These are phyloP conservation scores for Exophiala alcalophila DNA, from an alignment of 2,329 filamentous ascomycete genomes.

Conservation along the genomic window DNA sequence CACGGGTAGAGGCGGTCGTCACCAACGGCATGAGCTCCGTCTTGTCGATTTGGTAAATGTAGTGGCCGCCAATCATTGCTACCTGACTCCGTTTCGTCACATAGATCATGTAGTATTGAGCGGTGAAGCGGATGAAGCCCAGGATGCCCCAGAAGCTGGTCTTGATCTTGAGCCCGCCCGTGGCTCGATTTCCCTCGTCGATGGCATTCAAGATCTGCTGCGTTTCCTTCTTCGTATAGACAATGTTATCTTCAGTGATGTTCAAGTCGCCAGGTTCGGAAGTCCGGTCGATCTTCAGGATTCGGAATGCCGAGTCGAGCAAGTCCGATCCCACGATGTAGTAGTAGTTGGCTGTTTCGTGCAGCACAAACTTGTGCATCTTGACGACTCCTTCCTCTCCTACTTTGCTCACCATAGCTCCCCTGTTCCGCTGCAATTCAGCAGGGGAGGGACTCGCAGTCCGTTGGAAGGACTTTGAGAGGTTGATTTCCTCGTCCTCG, in stretches of 20 bases:
- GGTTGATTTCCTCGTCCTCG: constrained; percentile 45
- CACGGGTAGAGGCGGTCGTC: constrained; percentile 62
- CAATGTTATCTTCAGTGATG: constrained; percentile 89
- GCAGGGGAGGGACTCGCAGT: constrained; percentile 38
- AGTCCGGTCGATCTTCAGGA: constrained; percentile 92
- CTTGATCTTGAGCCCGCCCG: constrained; percentile 83
- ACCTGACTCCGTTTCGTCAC: constrained; percentile 96
- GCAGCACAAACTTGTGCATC: constrained; percentile 97
- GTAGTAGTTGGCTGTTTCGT: constrained; percentile 89
- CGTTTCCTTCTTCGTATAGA: constrained; percentile 91
- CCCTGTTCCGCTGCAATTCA: constrained; percentile 39
- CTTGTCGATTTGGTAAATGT: constrained; percentile 90
- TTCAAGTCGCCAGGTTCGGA: constrained; percentile 73
- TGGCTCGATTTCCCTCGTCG: constrained; percentile 87
- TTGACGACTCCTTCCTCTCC: constrained; percentile 48
- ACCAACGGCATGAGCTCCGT: constrained; percentile 89
- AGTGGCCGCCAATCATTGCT: constrained; percentile 93
- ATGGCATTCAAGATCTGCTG: constrained; percentile 89
- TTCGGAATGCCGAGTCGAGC: constrained; percentile 80
- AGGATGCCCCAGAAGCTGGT: constrained; percentile 85
- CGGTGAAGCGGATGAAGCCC: constrained; percentile 94
- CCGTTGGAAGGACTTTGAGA: constrained; percentile 46
- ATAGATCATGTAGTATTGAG: constrained; percentile 93
- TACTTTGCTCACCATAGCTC: constrained; percentile 36
- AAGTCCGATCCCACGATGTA: constrained; percentile 94